A percentile compares a stretch with the other conserved stretches of the same genome.
These are phyloP conservation scores for Uronychia setigera DNA, from an alignment of 73 alveolate species.

Conservation along the genomic window DNA sequence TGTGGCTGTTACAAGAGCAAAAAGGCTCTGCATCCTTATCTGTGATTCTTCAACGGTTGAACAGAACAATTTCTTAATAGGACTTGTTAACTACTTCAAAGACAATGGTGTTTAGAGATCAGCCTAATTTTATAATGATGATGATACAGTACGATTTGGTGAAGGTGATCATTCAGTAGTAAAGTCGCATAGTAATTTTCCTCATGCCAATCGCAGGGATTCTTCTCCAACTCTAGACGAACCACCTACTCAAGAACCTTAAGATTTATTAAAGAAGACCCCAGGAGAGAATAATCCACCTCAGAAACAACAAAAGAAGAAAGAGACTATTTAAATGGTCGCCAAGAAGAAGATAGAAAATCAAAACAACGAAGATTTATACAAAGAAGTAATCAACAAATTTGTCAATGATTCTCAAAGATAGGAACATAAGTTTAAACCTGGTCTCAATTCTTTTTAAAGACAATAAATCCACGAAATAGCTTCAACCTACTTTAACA, in stretches of 20 bases:
- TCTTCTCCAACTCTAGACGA: too few relatives aligned
- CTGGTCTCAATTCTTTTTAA: not conserved
- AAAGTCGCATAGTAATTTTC: too few relatives aligned
- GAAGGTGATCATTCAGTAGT: constrained; percentile 60
- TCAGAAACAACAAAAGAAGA: constrained; percentile 51
- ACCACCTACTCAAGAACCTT: too few relatives aligned
- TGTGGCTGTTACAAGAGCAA: constrained; percentile 98
- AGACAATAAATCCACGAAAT: not conserved
- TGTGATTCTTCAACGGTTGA: constrained; percentile 94
- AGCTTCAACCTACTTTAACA: not conserved
- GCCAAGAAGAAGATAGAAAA: too few relatives aligned
- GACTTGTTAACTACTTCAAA: constrained; percentile 76
- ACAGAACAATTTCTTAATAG: constrained; percentile 68
- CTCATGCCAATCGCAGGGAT: too few relatives aligned
- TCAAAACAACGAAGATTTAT: too few relatives aligned
- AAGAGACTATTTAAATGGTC: too few relatives aligned
- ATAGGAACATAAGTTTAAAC: not conserved
- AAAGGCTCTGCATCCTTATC: constrained; percentile 86
- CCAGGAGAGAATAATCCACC: constrained; percentile 29
- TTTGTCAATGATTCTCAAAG: too few relatives aligned
- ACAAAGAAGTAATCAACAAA: too few relatives aligned
- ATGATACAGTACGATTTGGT: constrained; percentile 77
- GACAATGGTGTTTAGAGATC: constrained; percentile 67
- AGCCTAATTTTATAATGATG: constrained; percentile 84
- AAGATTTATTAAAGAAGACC: constrained; percentile 30